Base-by-base conservation (phyloP, 306 rosid species). In the Macrotyloma uniflorum region DNA sequence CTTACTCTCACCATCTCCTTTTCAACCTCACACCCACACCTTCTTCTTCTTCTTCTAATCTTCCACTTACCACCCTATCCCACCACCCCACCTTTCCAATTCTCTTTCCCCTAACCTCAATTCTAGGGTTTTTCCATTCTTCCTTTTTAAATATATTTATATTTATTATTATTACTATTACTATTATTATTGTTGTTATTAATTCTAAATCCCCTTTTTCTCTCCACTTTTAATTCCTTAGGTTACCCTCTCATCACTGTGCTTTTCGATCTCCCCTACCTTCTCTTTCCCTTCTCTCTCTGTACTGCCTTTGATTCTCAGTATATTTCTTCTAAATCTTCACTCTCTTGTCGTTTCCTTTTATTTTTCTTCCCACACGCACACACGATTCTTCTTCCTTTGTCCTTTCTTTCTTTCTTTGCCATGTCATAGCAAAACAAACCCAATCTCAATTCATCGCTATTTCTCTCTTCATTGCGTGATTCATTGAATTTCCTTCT, bases 61-160 rank as follows among this genome's bases (percentile, higher is more conserved):
- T 28, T 45, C 62, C 32, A 58, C 36, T 61, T 63, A 75, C 46
- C 43, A 47, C 28, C 80, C 78, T 28, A 65, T 67, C 82, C n/a
- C n/a, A n/a, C n/a, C n/a, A n/a, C n/a, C n/a, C n/a, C n/a, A n/a
- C 46, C 47, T 59, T 66, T 9, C 26, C 67, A 49, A 73, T 62
- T 69, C 47, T 23, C 45, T 45, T 66, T 26, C 81, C 80, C 24
- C 74, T 73, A 55, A 45, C 84, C 80, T 68, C 85, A 72, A 55
- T 77, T 86, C 86, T 83, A 87, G 91, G 89, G 89, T 85, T 85
- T 89, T 70, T 47, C 1, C 54, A 35, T 55, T 51, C 74, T 45
- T 26, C 32, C 65, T 30, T 61, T 11, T 9, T 30, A 11, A 42
- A 42, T 42, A 2, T 42, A 9, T 26, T 1, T 26, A 26, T 26